phyloP scores from a whole-genome alignment of 257 asterid species.

The Forsythia suspensa region DNA sequence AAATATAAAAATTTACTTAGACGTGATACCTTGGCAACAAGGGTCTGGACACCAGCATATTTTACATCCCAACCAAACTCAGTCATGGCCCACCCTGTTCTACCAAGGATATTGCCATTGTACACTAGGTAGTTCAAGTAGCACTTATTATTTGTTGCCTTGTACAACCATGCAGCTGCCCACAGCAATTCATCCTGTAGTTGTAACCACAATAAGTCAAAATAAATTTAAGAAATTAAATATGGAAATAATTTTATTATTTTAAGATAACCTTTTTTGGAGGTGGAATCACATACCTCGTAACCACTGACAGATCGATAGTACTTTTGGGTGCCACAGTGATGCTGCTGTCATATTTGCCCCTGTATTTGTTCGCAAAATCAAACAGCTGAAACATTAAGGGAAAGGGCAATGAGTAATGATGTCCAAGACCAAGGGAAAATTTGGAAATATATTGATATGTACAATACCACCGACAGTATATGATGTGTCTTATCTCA shows the following conservation, averaged over 20 bases:
- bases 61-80: constrained; percentile 98
- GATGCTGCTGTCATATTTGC: constrained; percentile 91
- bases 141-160: constrained; percentile 68
- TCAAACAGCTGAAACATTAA: constrained; percentile 69
- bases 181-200: constrained; percentile 86
- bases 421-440: too few species aligned
- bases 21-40: constrained; percentile 69
- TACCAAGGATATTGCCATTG: constrained; percentile 85
- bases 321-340: constrained; percentile 84
- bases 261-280: not conserved
- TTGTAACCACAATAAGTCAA: not conserved
- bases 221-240: too few species aligned
- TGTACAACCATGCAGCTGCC: constrained; percentile 98
- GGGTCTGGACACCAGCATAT: constrained; percentile 90
- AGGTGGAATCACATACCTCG: constrained; percentile 57
- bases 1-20: not conserved
- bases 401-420: not conserved
- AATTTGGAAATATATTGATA: too few species aligned
- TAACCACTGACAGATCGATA: constrained; percentile 97
- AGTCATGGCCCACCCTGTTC: constrained; percentile 96
- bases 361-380: constrained; percentile 94
- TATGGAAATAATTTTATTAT: too few species aligned
- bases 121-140: constrained; percentile 76
- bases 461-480: not conserved
- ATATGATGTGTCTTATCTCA: not conserved